Base-by-base conservation (phyloP, 768 basidiomycete species). In the Tricholoma hemisulphureum region DNA sequence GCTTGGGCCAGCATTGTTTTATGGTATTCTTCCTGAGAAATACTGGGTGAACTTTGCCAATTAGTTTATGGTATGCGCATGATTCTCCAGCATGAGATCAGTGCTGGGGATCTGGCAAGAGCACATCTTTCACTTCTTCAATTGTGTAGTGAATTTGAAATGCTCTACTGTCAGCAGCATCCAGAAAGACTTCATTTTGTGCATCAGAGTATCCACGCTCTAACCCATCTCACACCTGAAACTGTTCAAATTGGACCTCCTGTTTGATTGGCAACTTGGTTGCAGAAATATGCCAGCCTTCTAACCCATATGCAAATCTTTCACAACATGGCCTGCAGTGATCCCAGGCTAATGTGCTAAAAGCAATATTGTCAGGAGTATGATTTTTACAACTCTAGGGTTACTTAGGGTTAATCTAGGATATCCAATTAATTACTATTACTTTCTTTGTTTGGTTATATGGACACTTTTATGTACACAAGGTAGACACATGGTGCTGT, bases 111-210 rank as follows among this genome's bases (percentile, higher is more conserved):
- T 39, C 51, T 75, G 4, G 3, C 11, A 6, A 24, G 52, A 0
- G 72, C 66, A 0, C 66, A 75, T n/a, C 10, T 24, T 0, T 51
- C 58, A 0, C 58, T 79, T 6, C 21, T 65, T 2, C 29, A 65
- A 16, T 79, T 73, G 57, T 56, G 61, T 1, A 31, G 56, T 3
- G 75, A 77, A n/a, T 79, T 65, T 60, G 74, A 79, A 61, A 24
- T 51, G 0, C 56, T 77, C 0, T 78, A 79, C n/a, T 16, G 10
- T 11, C 29, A 21, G 5, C 11, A 20, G 2, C n/a, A n/a, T n/a
- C n/a, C n/a, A n/a, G n/a, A n/a, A n/a, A n/a, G n/a, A n/a, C n/a
- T n/a, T n/a, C n/a, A n/a, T n/a, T n/a, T n/a, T n/a, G n/a, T n/a
- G n/a, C n/a, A n/a, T n/a, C n/a, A n/a, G n/a, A n/a, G n/a, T n/a